A percentile compares a stretch with the other conserved stretches of the same genome.
Conservation (phyloP, 2,329 filamentous ascomycete genomes). For the Graphiopsis chlorocephala region DNA sequence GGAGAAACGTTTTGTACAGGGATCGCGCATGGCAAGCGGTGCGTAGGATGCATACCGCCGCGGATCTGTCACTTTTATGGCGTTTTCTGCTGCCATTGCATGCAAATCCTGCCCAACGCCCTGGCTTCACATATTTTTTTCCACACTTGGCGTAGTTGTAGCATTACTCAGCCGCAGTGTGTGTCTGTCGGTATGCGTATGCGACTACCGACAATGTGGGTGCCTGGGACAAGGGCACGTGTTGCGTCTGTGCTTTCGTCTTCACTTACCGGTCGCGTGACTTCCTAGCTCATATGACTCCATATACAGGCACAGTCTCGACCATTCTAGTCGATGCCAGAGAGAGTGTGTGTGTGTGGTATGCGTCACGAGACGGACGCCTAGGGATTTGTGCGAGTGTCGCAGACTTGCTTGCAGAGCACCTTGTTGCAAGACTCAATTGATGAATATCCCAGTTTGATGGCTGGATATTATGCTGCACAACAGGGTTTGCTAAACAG, state of each 20-base stretch:
- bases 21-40: conserved; percentile 2
- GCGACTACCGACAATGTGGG: neutral
- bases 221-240: neutral
- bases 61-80: neutral
- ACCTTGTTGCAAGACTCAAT: neutral
- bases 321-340: neutral
- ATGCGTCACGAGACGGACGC: neutral
- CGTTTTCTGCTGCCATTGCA: neutral
- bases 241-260: neutral
- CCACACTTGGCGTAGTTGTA: neutral
- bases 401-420: neutral
- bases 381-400: neutral
- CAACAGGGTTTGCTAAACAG: neutral
- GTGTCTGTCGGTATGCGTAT: neutral
- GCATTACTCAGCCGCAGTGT: conserved; percentile 1
- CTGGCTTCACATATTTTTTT: neutral
- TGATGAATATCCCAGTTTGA: neutral
- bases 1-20: conserved; percentile 13
- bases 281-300: neutral
- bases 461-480: neutral
- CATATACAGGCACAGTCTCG: neutral
- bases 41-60: conserved; percentile 6
- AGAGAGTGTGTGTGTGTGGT: neutral
- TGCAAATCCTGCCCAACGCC: neutral
- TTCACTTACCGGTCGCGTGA: conserved; percentile 9